Evolutionary conservation across 768 basidiomycete genomes (phyloP), one percentile per base, ranked within the genome.

Genomic region (Suillus clintonianus): DNA sequence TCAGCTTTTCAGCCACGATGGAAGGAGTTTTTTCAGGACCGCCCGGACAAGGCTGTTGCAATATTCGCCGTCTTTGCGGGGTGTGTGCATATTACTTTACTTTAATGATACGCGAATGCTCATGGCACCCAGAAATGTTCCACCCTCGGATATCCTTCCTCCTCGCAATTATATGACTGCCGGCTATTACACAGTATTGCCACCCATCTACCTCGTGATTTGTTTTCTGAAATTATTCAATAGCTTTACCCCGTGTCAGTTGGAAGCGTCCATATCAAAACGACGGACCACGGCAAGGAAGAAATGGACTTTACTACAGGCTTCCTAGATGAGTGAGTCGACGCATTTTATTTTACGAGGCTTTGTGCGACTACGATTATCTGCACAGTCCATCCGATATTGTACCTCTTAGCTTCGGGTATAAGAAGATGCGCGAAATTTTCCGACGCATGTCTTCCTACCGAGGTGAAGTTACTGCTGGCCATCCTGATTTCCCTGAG

Each of bases 1-100:
- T 79, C 83, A 9, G 78, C 71, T 5, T 89, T 89, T 67, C 69
- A 77, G 24, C 55, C 75, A 27, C 74, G 79, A 47, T 88, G 87
- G 27, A 27, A 27, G 27, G 27, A 27, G 27, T 27, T 27, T 4
- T 27, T 27, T 4, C 27, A 27, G 27, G 27, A 27, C 27, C 27
- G 27, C 27, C 27, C 27, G 4, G 27, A 27, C 27, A 27, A 88
- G 67, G 81, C 86, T 11, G 82, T 85, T 4, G 67, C 83, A 63
- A 76, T 80, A 64, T 68, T 86, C 14, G 80, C 79, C 0, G 65
- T 79, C 0, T 67, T 81, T 39, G 74, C 82, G 19, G 79, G 77
- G 84, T 86, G 68, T 59, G 55, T 19, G 22, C 55, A 39, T 24
- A 7, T 17, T 47, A 7, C 13, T 32, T 2, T 47, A 1, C 19